Evolutionary conservation across 2,329 filamentous ascomycete genomes (phyloP).

Genomic region (Clonostachys byssicola): DNA sequence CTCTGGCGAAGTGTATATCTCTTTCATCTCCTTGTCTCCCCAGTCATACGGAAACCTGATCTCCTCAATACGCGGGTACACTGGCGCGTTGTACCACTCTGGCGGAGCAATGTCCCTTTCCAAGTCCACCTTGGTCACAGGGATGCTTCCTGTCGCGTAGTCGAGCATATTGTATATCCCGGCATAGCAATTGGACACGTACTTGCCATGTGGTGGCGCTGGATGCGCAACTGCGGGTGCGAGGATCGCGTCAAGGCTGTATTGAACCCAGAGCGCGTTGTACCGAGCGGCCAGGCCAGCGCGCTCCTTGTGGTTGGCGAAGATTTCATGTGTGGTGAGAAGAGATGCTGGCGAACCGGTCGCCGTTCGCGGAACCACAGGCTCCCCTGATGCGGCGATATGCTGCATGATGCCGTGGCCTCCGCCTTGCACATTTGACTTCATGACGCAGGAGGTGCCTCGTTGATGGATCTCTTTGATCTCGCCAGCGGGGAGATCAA

Average conservation of each 20-base stretch:
- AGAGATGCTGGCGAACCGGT: background rate
- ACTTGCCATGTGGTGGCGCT: background rate
- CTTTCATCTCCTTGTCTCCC: background rate
- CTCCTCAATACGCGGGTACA: background rate
- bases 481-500: conserved; percentile 1
- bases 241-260: background rate
- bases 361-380: conserved; percentile 1
- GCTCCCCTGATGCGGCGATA: conserved; percentile 1
- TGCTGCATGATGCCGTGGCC: background rate
- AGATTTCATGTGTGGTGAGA: background rate
- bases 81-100: background rate
- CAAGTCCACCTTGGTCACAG: background rate
- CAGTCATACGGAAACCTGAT: background rate
- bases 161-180: background rate
- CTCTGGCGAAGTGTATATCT: background rate
- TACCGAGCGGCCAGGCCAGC: background rate
- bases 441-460: conserved; percentile 1
- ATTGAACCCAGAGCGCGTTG: conserved; percentile 1
- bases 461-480: conserved; percentile 1
- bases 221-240: background rate
- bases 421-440: conserved; percentile 1
- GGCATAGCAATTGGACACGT: background rate
- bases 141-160: background rate
- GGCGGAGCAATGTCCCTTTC: background rate
- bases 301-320: background rate